Conservation (phyloP, 2,329 filamentous ascomycete genomes). For the Penicillium sp. region DNA sequence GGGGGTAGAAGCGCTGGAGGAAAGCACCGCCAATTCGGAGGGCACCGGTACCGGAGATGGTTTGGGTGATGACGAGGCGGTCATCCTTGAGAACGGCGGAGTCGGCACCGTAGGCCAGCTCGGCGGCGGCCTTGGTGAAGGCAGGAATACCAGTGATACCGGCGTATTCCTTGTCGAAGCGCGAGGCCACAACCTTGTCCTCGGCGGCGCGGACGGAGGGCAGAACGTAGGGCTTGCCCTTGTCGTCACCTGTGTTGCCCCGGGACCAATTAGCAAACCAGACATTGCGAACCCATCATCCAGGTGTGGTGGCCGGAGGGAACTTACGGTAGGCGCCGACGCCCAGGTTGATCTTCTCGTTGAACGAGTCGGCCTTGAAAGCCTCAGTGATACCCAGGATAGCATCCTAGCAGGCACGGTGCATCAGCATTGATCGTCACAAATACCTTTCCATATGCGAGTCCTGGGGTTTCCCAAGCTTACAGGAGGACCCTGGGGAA, state of each 20-base stretch:
- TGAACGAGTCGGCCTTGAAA: slow-evolving; percentile 93
- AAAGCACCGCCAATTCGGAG: slow-evolving; percentile 93
- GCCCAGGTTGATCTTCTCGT: slow-evolving; percentile 97
- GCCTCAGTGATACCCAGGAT: slow-evolving; percentile 77
- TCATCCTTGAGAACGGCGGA: slow-evolving; percentile 69
- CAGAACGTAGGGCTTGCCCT: slow-evolving; percentile 96
- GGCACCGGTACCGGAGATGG: slow-evolving; percentile 96
- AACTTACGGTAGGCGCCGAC: slow-evolving; percentile 85
- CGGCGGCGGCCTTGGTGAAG: slow-evolving; percentile 87
- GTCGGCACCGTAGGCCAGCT: slow-evolving; percentile 83
- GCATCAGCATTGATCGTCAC: slow-evolving; percentile 23
- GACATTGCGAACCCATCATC: background rate
- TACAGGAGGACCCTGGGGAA: slow-evolving; percentile 92
- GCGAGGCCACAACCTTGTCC: slow-evolving; percentile 73
- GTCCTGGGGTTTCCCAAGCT: slow-evolving; percentile 44
- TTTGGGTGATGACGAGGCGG: slow-evolving; percentile 89
- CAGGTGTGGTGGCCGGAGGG: background rate
- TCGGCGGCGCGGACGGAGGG: slow-evolving; percentile 89
- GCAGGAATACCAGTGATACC: slow-evolving; percentile 94
- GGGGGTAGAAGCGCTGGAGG: slow-evolving; percentile 85
- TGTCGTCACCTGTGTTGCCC: slow-evolving; percentile 72
- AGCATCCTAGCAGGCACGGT: slow-evolving; percentile 37
- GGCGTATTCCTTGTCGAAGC: slow-evolving; percentile 94
- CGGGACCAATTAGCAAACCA: background rate
- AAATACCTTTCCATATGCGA: slow-evolving; percentile 2